These are phyloP conservation scores for Xylaria telfairii DNA, from an alignment of 495 filamentous ascomycete species.

Conservation along the genomic window DNA sequence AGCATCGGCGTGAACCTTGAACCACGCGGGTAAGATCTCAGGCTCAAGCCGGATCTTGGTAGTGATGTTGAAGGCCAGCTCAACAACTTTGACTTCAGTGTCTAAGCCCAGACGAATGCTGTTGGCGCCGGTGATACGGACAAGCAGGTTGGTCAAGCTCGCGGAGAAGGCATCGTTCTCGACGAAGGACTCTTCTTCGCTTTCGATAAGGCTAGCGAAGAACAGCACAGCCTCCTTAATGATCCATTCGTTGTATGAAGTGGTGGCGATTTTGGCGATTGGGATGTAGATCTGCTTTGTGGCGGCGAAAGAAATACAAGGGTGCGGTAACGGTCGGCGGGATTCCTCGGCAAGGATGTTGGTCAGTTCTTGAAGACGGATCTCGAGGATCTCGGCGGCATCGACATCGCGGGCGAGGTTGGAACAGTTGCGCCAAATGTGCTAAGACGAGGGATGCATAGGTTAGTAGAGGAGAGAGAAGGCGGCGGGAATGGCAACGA, in stretches of 20 bases:
- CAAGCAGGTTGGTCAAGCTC: slow-evolving; percentile 80
- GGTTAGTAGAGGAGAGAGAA: slow-evolving; percentile 11
- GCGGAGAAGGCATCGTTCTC: slow-evolving; percentile 83
- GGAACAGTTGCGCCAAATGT: slow-evolving; percentile 77
- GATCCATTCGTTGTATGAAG: slow-evolving; percentile 77
- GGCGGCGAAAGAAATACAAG: slow-evolving; percentile 83
- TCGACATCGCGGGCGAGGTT: slow-evolving; percentile 59
- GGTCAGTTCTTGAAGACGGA: slow-evolving; percentile 68
- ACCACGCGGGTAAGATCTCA: slow-evolving; percentile 86
- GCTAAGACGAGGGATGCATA: slow-evolving; percentile 52
- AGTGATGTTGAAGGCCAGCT: slow-evolving; percentile 90
- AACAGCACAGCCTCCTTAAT: slow-evolving; percentile 81
- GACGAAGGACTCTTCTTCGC: slow-evolving; percentile 92
- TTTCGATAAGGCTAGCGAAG: slow-evolving; percentile 90
- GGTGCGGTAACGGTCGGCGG: slow-evolving; percentile 83
- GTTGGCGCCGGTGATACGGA: slow-evolving; percentile 66
- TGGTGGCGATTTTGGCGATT: slow-evolving; percentile 82
- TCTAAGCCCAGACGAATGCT: slow-evolving; percentile 68
- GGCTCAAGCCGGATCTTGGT: slow-evolving; percentile 93
- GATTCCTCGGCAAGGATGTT: slow-evolving; percentile 86
- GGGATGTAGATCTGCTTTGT: slow-evolving; percentile 85
- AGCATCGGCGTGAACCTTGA: slow-evolving; percentile 57
- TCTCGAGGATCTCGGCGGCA: slow-evolving; percentile 59
- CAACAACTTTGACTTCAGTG: slow-evolving; percentile 83
- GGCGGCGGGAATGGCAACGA: slow-evolving; percentile 19